These are phyloP conservation scores for Datura wrightii DNA, from an alignment of 257 asterid genomes.

Conservation along the genomic window DNA sequence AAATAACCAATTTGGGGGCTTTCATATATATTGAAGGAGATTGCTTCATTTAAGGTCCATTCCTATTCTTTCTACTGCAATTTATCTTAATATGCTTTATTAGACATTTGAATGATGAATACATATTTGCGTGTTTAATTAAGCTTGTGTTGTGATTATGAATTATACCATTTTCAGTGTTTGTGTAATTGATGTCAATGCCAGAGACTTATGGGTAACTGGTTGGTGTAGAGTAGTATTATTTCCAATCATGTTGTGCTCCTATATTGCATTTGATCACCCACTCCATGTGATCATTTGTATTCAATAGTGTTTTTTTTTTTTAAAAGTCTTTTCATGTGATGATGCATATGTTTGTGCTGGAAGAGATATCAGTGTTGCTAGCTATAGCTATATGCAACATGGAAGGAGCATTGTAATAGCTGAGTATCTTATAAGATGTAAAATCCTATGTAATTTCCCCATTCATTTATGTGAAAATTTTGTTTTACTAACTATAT, in stretches of 20 bases:
- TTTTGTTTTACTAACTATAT: not conserved
- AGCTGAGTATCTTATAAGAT: slow-evolving; percentile 7
- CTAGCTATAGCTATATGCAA: not conserved
- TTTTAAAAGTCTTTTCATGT: slow-evolving; percentile 22
- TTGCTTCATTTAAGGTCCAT: too few species aligned
- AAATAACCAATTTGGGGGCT: too few species aligned
- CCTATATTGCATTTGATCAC: slow-evolving; percentile 41
- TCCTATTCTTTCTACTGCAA: too few species aligned
- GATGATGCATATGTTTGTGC: not conserved
- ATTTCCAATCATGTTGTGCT: slow-evolving; percentile 48
- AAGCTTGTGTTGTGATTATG: slow-evolving; percentile 31
- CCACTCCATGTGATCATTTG: slow-evolving; percentile 47
- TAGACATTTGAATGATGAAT: too few species aligned
- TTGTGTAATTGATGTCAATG: slow-evolving; percentile 43
- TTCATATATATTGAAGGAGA: too few species aligned
- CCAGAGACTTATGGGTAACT: slow-evolving; percentile 23
- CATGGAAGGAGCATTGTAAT: slow-evolving; percentile 17
- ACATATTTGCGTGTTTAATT: too few species aligned
- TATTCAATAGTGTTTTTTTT: slow-evolving; percentile 16
- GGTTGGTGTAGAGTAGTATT: slow-evolving; percentile 56
- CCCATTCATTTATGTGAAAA: slow-evolving; percentile 7
- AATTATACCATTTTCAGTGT: slow-evolving; percentile 37
- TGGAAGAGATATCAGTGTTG: slow-evolving; percentile 1
- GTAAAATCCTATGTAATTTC: slow-evolving; percentile 21
- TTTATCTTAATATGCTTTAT: too few species aligned